These are phyloP conservation scores for Clohesyomyces aquaticus DNA, from an alignment of 495 filamentous ascomycete genomes.

Conservation along the genomic window DNA sequence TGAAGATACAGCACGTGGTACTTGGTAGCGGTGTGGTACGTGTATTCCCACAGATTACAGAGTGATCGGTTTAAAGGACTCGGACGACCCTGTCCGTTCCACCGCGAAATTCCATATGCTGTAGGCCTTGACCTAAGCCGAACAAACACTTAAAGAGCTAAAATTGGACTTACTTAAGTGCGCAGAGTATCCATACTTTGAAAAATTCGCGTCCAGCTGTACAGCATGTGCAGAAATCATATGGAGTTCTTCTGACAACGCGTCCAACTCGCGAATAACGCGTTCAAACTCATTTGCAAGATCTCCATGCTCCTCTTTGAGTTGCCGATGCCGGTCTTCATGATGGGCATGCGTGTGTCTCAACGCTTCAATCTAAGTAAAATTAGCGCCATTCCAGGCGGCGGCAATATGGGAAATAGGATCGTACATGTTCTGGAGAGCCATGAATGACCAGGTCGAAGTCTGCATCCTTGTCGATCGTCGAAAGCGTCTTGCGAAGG, in stretches of 20 bases:
- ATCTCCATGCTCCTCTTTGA: slow-evolving; percentile 52
- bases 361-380: slow-evolving; percentile 48
- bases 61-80: no score
- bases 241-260: slow-evolving; percentile 56
- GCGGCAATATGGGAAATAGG: not conserved
- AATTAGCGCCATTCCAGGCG: slow-evolving; percentile 31
- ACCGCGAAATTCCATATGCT: no score
- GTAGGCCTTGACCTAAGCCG: not conserved
- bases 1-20: no score
- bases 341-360: slow-evolving; percentile 55
- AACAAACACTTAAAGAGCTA: slow-evolving; percentile 38
- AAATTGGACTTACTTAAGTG: slow-evolving; percentile 37
- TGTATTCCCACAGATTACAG: no score
- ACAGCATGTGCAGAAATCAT: slow-evolving; percentile 56
- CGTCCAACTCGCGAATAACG: slow-evolving; percentile 54
- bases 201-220: slow-evolving; percentile 60
- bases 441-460: slow-evolving; percentile 61
- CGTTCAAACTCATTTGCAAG: slow-evolving; percentile 58
- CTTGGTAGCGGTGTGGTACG: no score
- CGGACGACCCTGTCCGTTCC: no score
- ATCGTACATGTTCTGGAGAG: slow-evolving; percentile 54
- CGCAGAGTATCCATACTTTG: slow-evolving; percentile 61
- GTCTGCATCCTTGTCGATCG: slow-evolving; percentile 47
- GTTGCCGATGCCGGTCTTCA: slow-evolving; percentile 48
- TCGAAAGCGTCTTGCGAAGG: slow-evolving; percentile 49